phyloP scores from a whole-genome alignment of 768 basidiomycete species.

The Termitomyces sp. region DNA sequence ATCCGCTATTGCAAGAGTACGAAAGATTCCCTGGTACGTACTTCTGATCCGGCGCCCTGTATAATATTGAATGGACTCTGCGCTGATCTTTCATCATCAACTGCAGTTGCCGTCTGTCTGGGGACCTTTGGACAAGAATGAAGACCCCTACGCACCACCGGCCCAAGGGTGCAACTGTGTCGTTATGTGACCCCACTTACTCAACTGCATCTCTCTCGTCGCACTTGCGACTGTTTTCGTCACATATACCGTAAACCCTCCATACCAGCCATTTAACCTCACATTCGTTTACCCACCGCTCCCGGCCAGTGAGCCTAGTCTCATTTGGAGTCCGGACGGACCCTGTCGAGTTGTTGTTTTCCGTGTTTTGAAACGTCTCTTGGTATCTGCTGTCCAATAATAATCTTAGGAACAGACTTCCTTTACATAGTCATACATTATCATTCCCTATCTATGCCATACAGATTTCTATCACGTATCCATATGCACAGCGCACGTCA shows the following conservation, averaged over 20 bases:
- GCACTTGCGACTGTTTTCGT: not conserved
- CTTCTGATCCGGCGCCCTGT: slow-evolving; percentile 1
- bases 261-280: slow-evolving; percentile 13
- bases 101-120: slow-evolving; percentile 85
- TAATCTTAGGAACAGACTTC: not conserved
- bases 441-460: slow-evolving; percentile 3
- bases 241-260: slow-evolving; percentile 20
- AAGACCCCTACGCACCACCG: slow-evolving; percentile 91
- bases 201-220: not conserved
- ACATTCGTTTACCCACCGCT: slow-evolving; percentile 17
- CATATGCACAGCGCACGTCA: slow-evolving; percentile 10
- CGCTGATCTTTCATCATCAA: slow-evolving; percentile 8
- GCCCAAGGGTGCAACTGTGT: slow-evolving; percentile 66
- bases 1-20: slow-evolving; percentile 94
- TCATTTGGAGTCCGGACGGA: not conserved
- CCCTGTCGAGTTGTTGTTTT: slow-evolving; percentile 1
- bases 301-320: slow-evolving; percentile 4
- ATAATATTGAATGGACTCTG: not conserved
- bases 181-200: slow-evolving; percentile 49
- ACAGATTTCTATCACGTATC: slow-evolving; percentile 3
- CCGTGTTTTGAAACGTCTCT: slow-evolving; percentile 1
- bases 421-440: slow-evolving; percentile 7
- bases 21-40: slow-evolving; percentile 81
- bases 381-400: not conserved
- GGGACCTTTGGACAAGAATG: slow-evolving; percentile 84